phyloP scores from a whole-genome alignment of 1,139 yeast species.

The Protomyces lactucae-debilis region DNA sequence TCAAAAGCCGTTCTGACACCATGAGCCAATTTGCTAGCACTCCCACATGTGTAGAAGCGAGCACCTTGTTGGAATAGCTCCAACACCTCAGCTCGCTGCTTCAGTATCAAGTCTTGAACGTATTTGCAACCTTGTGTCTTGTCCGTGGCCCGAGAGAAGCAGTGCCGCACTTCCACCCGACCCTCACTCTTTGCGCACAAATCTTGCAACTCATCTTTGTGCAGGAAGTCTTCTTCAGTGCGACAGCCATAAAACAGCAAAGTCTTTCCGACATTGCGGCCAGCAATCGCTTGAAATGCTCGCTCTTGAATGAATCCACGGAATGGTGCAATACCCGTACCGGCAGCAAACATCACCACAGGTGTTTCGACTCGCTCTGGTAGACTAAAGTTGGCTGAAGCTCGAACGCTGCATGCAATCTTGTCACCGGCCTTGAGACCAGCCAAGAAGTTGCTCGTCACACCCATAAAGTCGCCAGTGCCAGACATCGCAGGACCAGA shows the following conservation, averaged over 20 bases:
- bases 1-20: slow-evolving; percentile 1
- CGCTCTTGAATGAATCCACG: slow-evolving; percentile 92
- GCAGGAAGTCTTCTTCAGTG: slow-evolving; percentile 40
- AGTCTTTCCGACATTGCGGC: slow-evolving; percentile 63
- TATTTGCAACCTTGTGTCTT: slow-evolving; percentile 10
- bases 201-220: slow-evolving; percentile 31
- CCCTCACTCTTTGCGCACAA: neutral
- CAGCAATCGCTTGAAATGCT: slow-evolving; percentile 49
- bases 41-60: slow-evolving; percentile 23
- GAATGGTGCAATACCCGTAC: slow-evolving; percentile 94
- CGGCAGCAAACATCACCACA: slow-evolving; percentile 22
- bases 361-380: slow-evolving; percentile 15
- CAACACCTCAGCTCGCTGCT: slow-evolving; percentile 6
- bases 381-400: slow-evolving; percentile 21
- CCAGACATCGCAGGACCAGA: slow-evolving; percentile 12
- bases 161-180: slow-evolving; percentile 1
- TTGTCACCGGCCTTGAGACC: slow-evolving; percentile 16
- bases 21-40: slow-evolving; percentile 23
- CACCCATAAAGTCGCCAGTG: slow-evolving; percentile 18
- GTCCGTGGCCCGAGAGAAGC: slow-evolving; percentile 13
- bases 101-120: slow-evolving; percentile 16
- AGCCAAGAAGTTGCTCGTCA: slow-evolving; percentile 23
- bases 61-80: slow-evolving; percentile 9
- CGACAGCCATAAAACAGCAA: slow-evolving; percentile 85
- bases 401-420: slow-evolving; percentile 19